Base-by-base conservation (phyloP, 495 filamentous ascomycete genomes). In the Peziza echinospora region DNA sequence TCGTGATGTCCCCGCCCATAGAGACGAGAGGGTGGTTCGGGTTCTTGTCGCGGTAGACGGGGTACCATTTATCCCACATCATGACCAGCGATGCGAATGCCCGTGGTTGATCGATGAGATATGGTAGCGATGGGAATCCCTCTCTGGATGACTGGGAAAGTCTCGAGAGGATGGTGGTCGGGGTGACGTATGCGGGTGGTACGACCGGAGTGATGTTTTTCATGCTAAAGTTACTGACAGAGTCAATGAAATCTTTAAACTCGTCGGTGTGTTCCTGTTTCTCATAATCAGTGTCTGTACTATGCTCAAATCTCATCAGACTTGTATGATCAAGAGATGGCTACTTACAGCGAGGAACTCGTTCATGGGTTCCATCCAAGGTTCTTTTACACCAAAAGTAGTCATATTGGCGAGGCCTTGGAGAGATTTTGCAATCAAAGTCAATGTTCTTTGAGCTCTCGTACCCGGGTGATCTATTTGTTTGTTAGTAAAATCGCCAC, bases 301-400 rank as follows among this genome's bases (percentile, higher is more conserved):
- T 25, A 7, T n/a, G n/a, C n/a, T n/a, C n/a, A n/a, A n/a, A n/a
- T n/a, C n/a, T n/a, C n/a, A n/a, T n/a, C 21, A 47, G 24, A 16
- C 21, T 9, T 43, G 41, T 10, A 16, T 13, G 4, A 24, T 44
- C 9, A 26, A 41, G 22, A 2, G 17, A 10, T 41, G 10, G 6
- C 37, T 23, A 46, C 51, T 42, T 43, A 54, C 52, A 8, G 56
- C 53, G 47, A 84, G 65, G 53, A 84, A 83, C 9, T 69, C 71
- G 57, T 94, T 99, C 91, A 96, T 96, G 4, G 83, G 84, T 62
- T 92, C 91, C 89, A 99, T 99, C 85, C 87, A 99, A 3, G 78
- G 73, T 61, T 96, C 89, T 60, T 96, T 96, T 55, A 78, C 81
- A 47, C 89, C 91, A 50, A 96, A 94, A 2, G 76, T 84, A 9